Conservation (phyloP, 805 yeast genomes). For the Lipomyces yamadae region DNA sequence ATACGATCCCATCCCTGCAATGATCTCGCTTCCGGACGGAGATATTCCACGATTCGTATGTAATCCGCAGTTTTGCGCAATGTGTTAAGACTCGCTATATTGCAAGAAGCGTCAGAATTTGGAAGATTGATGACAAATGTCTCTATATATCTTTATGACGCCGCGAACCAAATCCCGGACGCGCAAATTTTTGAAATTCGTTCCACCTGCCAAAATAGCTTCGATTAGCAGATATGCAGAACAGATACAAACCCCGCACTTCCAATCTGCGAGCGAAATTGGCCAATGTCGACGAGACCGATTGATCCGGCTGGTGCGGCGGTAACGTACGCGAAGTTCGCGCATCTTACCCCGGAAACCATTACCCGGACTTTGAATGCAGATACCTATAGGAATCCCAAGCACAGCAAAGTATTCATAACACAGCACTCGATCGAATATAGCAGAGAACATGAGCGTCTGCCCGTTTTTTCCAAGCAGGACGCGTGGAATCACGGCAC, state of each 20-base stretch:
- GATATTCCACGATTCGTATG: not conserved
- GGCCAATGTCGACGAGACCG: not conserved
- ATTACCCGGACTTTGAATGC: not conserved
- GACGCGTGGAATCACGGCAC: not conserved
- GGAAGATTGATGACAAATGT: not conserved
- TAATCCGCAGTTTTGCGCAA: not conserved
- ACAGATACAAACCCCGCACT: not conserved
- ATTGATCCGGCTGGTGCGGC: not conserved
- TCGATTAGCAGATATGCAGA: not conserved
- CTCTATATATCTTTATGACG: not conserved
- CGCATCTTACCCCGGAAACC: not conserved
- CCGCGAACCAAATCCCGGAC: not conserved
- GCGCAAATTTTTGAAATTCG: not conserved
- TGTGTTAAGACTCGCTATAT: not conserved
- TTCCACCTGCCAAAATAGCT: not conserved
- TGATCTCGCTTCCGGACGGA: not conserved
- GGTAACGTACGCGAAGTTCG: not conserved
- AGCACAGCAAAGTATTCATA: no score
- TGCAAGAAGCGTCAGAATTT: not conserved
- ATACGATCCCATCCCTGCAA: conserved; percentile 2
- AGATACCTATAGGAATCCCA: no score
- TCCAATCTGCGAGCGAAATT: not conserved
- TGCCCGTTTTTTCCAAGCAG: not conserved
- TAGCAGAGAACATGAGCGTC: not conserved
- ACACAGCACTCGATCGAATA: not conserved